These are phyloP conservation scores for Annulohypoxylon nitens DNA, from an alignment of 495 filamentous ascomycete genomes.

Conservation along the genomic window DNA sequence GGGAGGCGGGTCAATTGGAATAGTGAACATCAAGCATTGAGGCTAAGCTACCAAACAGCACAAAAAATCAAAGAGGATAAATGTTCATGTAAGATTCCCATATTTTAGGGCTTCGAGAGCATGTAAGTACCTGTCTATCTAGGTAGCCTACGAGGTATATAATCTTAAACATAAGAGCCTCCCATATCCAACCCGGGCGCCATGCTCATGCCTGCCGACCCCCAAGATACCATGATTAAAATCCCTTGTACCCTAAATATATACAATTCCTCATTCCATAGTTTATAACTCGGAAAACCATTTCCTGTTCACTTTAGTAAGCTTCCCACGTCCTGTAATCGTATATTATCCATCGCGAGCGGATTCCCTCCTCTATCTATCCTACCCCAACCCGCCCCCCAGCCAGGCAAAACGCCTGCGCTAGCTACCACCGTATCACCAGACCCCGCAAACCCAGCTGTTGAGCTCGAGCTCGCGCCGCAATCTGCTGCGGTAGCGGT, in stretches of 20 bases:
- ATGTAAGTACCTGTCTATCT: neutral
- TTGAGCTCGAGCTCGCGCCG: conserved; percentile 48
- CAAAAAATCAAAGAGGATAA: neutral
- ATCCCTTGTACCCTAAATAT: conserved; percentile 7
- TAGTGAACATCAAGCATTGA: neutral
- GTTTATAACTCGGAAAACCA: neutral
- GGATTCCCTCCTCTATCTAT: conserved; percentile 50
- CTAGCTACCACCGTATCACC: conserved; percentile 41
- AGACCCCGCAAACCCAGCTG: conserved; percentile 39
- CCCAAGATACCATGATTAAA: conserved; percentile 7
- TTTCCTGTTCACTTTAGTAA: conserved; percentile 37
- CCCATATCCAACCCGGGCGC: conserved; percentile 24
- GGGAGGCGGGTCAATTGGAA: neutral
- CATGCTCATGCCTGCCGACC: conserved; percentile 22
- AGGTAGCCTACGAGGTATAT: neutral
- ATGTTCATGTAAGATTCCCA: neutral
- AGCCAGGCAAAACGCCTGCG: conserved; percentile 49
- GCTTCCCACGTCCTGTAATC: conserved; percentile 52
- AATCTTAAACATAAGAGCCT: conserved; percentile 13
- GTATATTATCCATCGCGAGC: conserved; percentile 49
- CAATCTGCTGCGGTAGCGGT: conserved; percentile 23
- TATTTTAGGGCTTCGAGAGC: neutral
- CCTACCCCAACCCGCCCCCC: conserved; percentile 55
- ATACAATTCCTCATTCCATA: neutral
- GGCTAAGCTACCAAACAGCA: neutral